Evolutionary conservation across 2,329 filamentous ascomycete species (phyloP).

Genomic region (Curvularia hawaiiensis): DNA sequence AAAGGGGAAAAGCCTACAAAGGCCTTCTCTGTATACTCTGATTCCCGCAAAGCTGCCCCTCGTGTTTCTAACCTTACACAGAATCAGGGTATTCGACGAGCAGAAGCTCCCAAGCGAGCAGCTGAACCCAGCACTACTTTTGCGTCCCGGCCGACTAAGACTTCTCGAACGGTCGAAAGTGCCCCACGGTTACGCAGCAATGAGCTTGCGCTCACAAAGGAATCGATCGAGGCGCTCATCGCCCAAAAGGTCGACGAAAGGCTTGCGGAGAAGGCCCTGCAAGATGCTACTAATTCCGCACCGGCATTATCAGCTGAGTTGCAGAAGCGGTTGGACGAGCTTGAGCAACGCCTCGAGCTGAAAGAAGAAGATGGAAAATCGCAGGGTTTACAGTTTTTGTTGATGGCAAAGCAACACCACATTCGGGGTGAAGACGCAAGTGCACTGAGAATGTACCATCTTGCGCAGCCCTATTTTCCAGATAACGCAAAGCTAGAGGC

Average conservation of each 20-base stretch:
- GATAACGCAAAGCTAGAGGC: slow-evolving; percentile 74
- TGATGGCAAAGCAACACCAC: slow-evolving; percentile 93
- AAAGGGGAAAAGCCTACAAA: slow-evolving; percentile 74
- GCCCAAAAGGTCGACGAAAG: slow-evolving; percentile 92
- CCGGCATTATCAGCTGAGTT: slow-evolving; percentile 73
- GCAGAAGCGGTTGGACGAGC: slow-evolving; percentile 77
- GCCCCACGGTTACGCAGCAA: slow-evolving; percentile 36
- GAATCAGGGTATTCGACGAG: slow-evolving; percentile 42
- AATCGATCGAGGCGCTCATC: slow-evolving; percentile 87
- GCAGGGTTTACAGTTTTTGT: slow-evolving; percentile 80
- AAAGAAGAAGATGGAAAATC: slow-evolving; percentile 73
- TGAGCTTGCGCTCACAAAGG: slow-evolving; percentile 55
- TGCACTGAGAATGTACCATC: slow-evolving; percentile 83
- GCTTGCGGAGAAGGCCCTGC: slow-evolving; percentile 72
- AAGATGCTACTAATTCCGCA: slow-evolving; percentile 57
- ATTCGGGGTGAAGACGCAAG: slow-evolving; percentile 78
- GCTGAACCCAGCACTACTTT: slow-evolving; percentile 47
- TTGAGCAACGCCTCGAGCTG: slow-evolving; percentile 83
- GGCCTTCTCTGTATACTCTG: slow-evolving; percentile 84
- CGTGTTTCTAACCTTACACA: slow-evolving; percentile 40
- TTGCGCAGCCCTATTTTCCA: slow-evolving; percentile 84
- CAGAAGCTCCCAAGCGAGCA: slow-evolving; percentile 53
- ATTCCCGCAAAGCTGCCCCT: slow-evolving; percentile 51
- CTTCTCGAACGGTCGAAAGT: slow-evolving; percentile 43
- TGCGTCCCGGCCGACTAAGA: slow-evolving; percentile 49